These are phyloP conservation scores for Nakazawaea ernobii DNA, from an alignment of 805 yeast genomes.

Conservation along the genomic window DNA sequence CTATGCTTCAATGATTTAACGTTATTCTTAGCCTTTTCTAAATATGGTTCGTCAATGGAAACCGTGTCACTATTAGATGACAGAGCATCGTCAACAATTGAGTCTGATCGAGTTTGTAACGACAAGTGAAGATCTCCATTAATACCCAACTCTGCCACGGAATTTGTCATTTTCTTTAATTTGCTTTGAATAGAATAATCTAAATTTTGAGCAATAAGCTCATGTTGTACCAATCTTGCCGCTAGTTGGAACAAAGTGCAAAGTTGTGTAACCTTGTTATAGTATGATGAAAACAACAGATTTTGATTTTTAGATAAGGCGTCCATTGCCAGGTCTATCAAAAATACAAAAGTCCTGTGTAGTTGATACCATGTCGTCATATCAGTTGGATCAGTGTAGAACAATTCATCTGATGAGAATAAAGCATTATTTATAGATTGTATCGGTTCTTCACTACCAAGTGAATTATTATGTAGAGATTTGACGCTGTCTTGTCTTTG, in stretches of 20 bases:
- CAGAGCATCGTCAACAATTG: background rate
- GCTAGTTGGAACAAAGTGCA: conserved; percentile 48
- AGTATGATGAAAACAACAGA: conserved; percentile 46
- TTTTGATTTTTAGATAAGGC: conserved; percentile 47
- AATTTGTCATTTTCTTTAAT: conserved; percentile 45
- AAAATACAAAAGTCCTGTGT: conserved; percentile 38
- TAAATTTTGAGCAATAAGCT: conserved; percentile 40
- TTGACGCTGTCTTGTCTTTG: conserved; percentile 7
- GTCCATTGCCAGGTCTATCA: conserved; percentile 42
- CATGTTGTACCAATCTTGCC: conserved; percentile 47
- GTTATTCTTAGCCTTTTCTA: conserved; percentile 19
- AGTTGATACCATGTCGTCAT: conserved; percentile 55
- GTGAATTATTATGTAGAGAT: conserved; percentile 3
- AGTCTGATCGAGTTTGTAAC: conserved; percentile 10
- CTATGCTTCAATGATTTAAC: conserved; percentile 17
- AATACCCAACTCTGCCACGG: conserved; percentile 58
- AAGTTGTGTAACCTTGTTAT: conserved; percentile 48
- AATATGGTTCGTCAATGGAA: conserved; percentile 9
- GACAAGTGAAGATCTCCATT: conserved; percentile 57
- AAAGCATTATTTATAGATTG: conserved; percentile 13
- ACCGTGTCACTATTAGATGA: conserved; percentile 1
- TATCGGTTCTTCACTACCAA: background rate
- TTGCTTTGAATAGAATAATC: conserved; percentile 42
- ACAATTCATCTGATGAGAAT: conserved; percentile 31
- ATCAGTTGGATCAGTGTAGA: conserved; percentile 57